A percentile compares a stretch with the other conserved stretches of the same genome.
Conservation (phyloP, 31 red algal species). For the Odonthalia washingtoniensis region DNA sequence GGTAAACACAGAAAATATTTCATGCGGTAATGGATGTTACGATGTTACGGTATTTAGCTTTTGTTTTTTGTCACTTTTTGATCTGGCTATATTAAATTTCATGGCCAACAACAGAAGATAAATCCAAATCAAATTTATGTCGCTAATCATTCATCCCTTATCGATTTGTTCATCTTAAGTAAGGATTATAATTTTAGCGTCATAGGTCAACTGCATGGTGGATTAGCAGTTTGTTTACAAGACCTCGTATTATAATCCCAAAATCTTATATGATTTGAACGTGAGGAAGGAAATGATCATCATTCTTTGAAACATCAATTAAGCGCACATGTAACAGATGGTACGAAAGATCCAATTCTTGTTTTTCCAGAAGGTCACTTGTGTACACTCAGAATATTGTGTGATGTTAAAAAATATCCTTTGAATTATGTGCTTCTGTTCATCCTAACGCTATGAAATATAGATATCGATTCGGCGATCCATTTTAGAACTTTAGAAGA, state of each 20-base stretch:
- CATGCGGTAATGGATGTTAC: no score
- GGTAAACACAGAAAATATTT: no score
- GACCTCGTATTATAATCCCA: conserved; percentile 84
- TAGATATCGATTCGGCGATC: conserved; percentile 79
- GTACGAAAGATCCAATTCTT: conserved; percentile 88
- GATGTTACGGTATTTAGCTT: conserved; percentile 78
- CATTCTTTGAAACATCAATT: conserved; percentile 77
- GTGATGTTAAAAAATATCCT: conserved; percentile 97
- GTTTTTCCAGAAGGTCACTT: conserved; percentile 98
- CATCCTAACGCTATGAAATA: conserved; percentile 95
- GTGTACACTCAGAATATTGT: conserved; percentile 90
- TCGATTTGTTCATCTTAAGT: conserved; percentile 87
- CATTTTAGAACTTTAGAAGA: conserved; percentile 86
- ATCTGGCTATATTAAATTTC: conserved; percentile 81
- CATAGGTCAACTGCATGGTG: conserved; percentile 90
- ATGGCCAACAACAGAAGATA: conserved; percentile 77
- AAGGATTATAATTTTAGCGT: conserved; percentile 94
- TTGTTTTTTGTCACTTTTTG: conserved; percentile 84
- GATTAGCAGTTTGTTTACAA: conserved; percentile 85
- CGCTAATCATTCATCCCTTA: conserved; percentile 88
- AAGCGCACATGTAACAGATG: conserved; percentile 72
- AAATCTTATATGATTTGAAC: conserved; percentile 96
- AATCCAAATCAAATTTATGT: conserved; percentile 95
- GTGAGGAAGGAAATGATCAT: conserved; percentile 89
- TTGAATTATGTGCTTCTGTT: conserved; percentile 88